A percentile compares a stretch with the other conserved stretches of the same genome.
Evolutionary conservation across 2,329 filamentous ascomycete species (phyloP).

Genomic region (Fusarium subtropicale): DNA sequence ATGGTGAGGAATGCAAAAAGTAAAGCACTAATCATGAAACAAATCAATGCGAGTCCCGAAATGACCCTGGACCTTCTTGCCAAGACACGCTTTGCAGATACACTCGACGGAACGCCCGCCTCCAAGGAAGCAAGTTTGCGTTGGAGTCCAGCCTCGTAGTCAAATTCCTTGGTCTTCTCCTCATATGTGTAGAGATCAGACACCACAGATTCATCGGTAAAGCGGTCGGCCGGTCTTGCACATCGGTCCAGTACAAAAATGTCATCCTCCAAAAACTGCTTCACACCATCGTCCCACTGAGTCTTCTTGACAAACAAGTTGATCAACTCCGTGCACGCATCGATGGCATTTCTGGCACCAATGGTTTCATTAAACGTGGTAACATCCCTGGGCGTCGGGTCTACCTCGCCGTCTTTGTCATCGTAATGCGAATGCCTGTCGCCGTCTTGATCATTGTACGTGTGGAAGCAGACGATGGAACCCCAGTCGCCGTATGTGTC

Average conservation of each 20-base stretch:
- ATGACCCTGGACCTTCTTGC: not conserved
- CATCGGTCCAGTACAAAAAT: conserved; percentile 16
- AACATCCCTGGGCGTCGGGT: conserved; percentile 15
- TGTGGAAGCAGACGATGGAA: conserved; percentile 24
- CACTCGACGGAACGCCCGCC: not conserved
- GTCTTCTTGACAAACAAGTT: conserved; percentile 21
- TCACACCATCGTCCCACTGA: conserved; percentile 15
- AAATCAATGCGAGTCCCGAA: not conserved
- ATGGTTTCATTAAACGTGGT: conserved; percentile 25
- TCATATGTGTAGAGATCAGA: conserved; percentile 3
- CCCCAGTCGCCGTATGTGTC: conserved; percentile 27
- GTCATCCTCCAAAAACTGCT: conserved; percentile 19
- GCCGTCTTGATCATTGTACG: conserved; percentile 20
- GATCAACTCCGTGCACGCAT: conserved; percentile 9
- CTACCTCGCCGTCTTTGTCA: conserved; percentile 10
- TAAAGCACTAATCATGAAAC: not conserved
- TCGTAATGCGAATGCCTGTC: conserved; percentile 29
- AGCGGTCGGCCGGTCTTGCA: conserved; percentile 19
- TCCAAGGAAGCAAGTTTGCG: conserved; percentile 18
- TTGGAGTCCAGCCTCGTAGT: conserved; percentile 6
- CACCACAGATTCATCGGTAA: conserved; percentile 23
- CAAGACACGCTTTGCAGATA: not conserved
- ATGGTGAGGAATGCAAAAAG: conserved; percentile 7
- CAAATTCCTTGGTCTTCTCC: not conserved
- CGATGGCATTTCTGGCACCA: conserved; percentile 22